Evolutionary conservation across 1,284 basidiomycete species (phyloP).

Genomic region (Blastosporella zonata): DNA sequence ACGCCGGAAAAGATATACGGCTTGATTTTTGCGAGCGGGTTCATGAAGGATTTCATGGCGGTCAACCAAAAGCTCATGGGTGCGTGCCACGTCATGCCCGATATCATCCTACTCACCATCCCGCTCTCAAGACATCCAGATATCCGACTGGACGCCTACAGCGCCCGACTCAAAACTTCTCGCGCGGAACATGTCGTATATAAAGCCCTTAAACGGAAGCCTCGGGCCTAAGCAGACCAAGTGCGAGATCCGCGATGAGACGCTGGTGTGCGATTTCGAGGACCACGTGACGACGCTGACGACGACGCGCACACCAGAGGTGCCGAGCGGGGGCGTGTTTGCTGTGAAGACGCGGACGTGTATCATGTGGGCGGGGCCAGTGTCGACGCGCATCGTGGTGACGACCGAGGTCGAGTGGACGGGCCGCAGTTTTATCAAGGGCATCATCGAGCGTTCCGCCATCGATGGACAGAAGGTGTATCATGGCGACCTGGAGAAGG

Average conservation of each 20-base stretch:
- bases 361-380: conserved; percentile 87
- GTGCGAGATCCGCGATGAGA: conserved; percentile 90
- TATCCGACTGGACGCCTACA: conserved; percentile 85
- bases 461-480: conserved; percentile 95
- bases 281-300: conserved; percentile 83
- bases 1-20: conserved; percentile 96
- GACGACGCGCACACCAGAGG: conserved; percentile 92
- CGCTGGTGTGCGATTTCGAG: conserved; percentile 79
- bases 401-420: conserved; percentile 96
- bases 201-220: conserved; percentile 86
- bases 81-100: conserved; percentile 36
- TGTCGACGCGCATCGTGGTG: conserved; percentile 78
- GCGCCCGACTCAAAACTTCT: conserved; percentile 67
- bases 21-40: conserved; percentile 93
- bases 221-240: conserved; percentile 95
- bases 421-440: conserved; percentile 93
- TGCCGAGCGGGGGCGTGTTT: conserved; percentile 91
- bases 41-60: conserved; percentile 92
- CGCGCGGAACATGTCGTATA: conserved; percentile 88
- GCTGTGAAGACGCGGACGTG: conserved; percentile 93
- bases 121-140: conserved; percentile 71
- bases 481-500: conserved; percentile 80
- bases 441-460: conserved; percentile 89
- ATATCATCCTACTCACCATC: conserved; percentile 1
- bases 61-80: conserved; percentile 88